Evolutionary conservation across 1,284 basidiomycete genomes (phyloP).

Genomic region (Austroboletus niveus): DNA sequence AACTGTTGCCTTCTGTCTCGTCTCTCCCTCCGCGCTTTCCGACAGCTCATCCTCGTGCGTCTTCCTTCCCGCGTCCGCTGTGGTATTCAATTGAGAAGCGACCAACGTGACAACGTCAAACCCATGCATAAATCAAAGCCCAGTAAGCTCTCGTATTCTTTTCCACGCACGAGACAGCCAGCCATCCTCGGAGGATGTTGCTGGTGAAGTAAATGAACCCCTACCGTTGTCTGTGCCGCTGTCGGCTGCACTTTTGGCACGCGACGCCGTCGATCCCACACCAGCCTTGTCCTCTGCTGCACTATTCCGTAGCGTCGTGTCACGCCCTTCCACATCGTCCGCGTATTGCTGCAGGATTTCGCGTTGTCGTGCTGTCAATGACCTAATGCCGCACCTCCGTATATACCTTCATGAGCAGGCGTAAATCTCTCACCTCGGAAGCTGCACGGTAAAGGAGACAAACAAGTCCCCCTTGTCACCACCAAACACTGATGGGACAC

Average conservation of each 20-base stretch:
- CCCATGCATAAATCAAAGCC: constrained; percentile 58
- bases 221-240: constrained; percentile 60
- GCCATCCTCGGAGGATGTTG: constrained; percentile 51
- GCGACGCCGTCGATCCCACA: constrained; percentile 25
- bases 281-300: constrained; percentile 18
- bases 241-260: constrained; percentile 27
- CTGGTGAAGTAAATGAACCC: constrained; percentile 58
- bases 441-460: constrained; percentile 84
- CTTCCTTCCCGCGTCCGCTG: constrained; percentile 19
- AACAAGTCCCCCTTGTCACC: constrained; percentile 84
- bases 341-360: constrained; percentile 88
- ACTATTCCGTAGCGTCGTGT: constrained; percentile 25
- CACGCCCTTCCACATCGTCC: constrained; percentile 85
- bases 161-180: constrained; percentile 70
- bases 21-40: constrained; percentile 34
- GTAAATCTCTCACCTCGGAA: constrained; percentile 74
- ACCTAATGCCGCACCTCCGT: constrained; percentile 45
- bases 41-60: constrained; percentile 22
- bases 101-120: constrained; percentile 31
- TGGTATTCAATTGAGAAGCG: constrained; percentile 32
- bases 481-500: constrained; percentile 72
- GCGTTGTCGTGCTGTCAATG: constrained; percentile 79
- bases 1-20: constrained; percentile 42
- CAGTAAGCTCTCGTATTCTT: constrained; percentile 65
- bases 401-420: constrained; percentile 11